These are phyloP conservation scores for Ramularia endophylla DNA, from an alignment of 2,329 filamentous ascomycete species.

Conservation along the genomic window DNA sequence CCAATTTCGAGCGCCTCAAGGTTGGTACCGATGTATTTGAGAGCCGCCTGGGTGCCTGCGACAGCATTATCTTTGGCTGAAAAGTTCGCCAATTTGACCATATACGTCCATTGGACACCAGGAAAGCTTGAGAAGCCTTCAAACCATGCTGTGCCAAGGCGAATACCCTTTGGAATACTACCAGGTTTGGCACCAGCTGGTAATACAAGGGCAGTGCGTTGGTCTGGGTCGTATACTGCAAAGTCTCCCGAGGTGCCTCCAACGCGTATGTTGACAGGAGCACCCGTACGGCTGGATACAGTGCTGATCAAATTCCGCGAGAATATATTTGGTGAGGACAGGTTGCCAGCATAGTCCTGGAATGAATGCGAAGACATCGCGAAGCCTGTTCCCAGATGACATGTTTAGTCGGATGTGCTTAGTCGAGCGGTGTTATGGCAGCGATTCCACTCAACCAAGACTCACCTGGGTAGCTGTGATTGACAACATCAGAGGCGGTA, in stretches of 20 bases:
- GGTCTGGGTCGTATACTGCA: constrained; percentile 5
- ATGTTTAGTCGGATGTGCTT: too few relatives aligned
- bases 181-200: constrained; percentile 2
- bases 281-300: constrained; percentile 7
- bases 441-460: background rate
- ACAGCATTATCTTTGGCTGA: constrained; percentile 7
- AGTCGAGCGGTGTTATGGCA: too few relatives aligned
- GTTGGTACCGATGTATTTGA: constrained; percentile 9
- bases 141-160: constrained; percentile 12
- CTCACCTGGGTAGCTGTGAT: background rate
- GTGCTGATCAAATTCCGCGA: constrained; percentile 9
- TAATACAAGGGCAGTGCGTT: constrained; percentile 4
- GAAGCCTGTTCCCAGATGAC: constrained; percentile 3
- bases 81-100: constrained; percentile 10
- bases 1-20: constrained; percentile 14
- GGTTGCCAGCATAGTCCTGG: constrained; percentile 14
- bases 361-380: constrained; percentile 12
- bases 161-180: constrained; percentile 8
- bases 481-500: constrained; percentile 4
- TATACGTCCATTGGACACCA: constrained; percentile 9
- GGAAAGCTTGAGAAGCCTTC: constrained; percentile 10
- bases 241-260: constrained; percentile 13
- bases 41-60: constrained; percentile 6
- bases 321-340: constrained; percentile 10
- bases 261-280: constrained; percentile 11